Evolutionary conservation across 257 asterid genomes (phyloP), one percentile per base, ranked within the genome.

Genomic region (Solanum pinnatisectum): DNA sequence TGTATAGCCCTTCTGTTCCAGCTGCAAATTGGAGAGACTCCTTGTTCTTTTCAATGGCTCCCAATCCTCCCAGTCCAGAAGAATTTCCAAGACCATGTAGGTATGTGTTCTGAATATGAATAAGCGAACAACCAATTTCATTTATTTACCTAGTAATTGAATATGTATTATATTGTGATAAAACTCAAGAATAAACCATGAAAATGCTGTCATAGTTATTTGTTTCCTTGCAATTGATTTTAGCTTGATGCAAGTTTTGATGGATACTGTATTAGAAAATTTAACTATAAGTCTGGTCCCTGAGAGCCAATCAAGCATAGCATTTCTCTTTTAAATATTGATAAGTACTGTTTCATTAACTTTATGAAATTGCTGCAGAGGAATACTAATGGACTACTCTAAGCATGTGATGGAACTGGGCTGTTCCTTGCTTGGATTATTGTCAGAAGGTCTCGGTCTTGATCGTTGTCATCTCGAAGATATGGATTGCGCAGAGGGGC

Each of bases 81-180:
- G 96, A 95, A 33, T 81, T 95, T 89, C 97, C 97, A 0, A 81
- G 37, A 33, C 25, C 89, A 16, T 94, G 95, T 91, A 90, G 97
- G 96, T 94, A 88, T 9, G 15, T 56, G 33, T 73, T 39, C 52
- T 77, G 56, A 46, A 46, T 13, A 46, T 46, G 56, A 46, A 46
- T 44, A 44, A 44, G 18, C 18, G 18, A 44, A 44, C 16, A 44
- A 4, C 56, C 56, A 44, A 13, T 44, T 44, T 44, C 56, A 44
- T 44, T 44, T 56, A 56, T 56, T 42, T 78, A 25, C 84, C 84
- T 25, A 44, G 27, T 79, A 44, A 42, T 3, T 42, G 22, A 15
- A 44, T 42, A 27, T 16, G 67, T 16, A 4, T 16, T 25, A 44
- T 40, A 12, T 78, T 40, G 23, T n/a, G 35, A 40, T 32, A 77